Percentiles rank a stretch among this genome's conserved stretches.
phyloP scores from a whole-genome alignment of 768 basidiomycete species.

The Pleurotus citrinopileatus region DNA sequence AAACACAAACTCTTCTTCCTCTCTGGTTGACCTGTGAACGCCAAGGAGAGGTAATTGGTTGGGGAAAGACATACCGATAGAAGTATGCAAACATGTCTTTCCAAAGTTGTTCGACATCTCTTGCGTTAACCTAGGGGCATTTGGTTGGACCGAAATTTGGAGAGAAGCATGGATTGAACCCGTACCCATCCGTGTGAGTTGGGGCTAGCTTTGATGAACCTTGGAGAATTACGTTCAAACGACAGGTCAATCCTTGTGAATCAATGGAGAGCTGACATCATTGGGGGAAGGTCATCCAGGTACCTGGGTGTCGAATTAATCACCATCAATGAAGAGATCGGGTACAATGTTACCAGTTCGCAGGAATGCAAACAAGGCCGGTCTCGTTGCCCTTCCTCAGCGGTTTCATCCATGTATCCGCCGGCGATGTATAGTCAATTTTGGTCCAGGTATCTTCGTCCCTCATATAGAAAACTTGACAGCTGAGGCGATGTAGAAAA shows the following conservation, averaged over 20 bases:
- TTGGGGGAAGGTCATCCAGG: constrained; percentile 71
- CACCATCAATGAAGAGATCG: not conserved
- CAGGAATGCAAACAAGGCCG: constrained; percentile 58
- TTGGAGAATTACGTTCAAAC: constrained; percentile 19
- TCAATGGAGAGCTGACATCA: constrained; percentile 45
- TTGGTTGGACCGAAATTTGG: not conserved
- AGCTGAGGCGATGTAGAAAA: constrained; percentile 32
- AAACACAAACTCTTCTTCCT: constrained; percentile 66
- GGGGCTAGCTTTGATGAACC: constrained; percentile 66
- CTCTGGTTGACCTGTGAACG: constrained; percentile 28
- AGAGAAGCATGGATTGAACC: not conserved
- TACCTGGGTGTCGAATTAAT: constrained; percentile 36
- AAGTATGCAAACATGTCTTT: constrained; percentile 71
- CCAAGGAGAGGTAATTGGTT: not conserved
- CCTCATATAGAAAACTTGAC: constrained; percentile 65
- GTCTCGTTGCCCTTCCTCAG: constrained; percentile 61
- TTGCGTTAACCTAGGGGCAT: constrained; percentile 49
- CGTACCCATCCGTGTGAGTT: constrained; percentile 74
- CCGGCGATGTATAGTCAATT: constrained; percentile 59
- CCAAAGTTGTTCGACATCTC: constrained; percentile 71
- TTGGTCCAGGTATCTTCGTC: constrained; percentile 72
- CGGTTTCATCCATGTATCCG: constrained; percentile 74
- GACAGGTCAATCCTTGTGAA: not conserved
- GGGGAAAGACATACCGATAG: constrained; percentile 40
- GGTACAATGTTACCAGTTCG: constrained; percentile 53